Percentiles rank a stretch among this genome's conserved stretches.
phyloP scores from a whole-genome alignment of 345 rosid genomes.

The Carallia pectinifolia region DNA sequence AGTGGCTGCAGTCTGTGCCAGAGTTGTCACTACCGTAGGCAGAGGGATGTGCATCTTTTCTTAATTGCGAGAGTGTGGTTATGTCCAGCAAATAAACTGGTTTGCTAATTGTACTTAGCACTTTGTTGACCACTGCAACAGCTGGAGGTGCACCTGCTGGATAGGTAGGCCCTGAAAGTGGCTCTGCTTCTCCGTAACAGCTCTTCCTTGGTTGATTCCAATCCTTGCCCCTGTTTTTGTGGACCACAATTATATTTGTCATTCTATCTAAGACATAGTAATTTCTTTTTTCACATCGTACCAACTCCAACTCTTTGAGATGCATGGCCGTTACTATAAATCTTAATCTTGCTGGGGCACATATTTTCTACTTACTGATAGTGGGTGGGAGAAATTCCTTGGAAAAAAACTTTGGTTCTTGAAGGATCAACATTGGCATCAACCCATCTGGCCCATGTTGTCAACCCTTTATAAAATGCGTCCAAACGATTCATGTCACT shows the following conservation, averaged over 20 bases:
- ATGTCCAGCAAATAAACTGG: constrained; percentile 79
- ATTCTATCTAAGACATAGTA: background rate
- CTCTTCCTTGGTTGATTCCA: constrained; percentile 69
- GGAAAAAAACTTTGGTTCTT: constrained; percentile 79
- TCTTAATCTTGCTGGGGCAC: background rate
- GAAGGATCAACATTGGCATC: constrained; percentile 63
- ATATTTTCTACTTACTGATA: constrained; percentile 52
- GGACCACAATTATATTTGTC: background rate
- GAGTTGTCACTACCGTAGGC: constrained; percentile 42
- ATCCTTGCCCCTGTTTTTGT: constrained; percentile 58
- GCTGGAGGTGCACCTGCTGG: constrained; percentile 79
- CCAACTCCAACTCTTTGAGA: too few species aligned
- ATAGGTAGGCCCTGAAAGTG: constrained; percentile 65
- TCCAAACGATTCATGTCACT: constrained; percentile 73
- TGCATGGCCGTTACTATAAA: too few species aligned
- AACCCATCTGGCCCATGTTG: constrained; percentile 87
- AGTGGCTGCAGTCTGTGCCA: constrained; percentile 85
- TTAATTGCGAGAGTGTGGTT: constrained; percentile 74
- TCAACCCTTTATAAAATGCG: constrained; percentile 68
- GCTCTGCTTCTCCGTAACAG: constrained; percentile 64
- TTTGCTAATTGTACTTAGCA: constrained; percentile 51
- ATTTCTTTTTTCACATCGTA: too few species aligned
- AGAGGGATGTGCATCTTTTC: constrained; percentile 95
- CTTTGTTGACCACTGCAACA: constrained; percentile 46
- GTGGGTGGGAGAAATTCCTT: constrained; percentile 95